These are phyloP conservation scores for Musa troglodytarum DNA, from an alignment of 176 grass and related monocot species.

Conservation along the genomic window DNA sequence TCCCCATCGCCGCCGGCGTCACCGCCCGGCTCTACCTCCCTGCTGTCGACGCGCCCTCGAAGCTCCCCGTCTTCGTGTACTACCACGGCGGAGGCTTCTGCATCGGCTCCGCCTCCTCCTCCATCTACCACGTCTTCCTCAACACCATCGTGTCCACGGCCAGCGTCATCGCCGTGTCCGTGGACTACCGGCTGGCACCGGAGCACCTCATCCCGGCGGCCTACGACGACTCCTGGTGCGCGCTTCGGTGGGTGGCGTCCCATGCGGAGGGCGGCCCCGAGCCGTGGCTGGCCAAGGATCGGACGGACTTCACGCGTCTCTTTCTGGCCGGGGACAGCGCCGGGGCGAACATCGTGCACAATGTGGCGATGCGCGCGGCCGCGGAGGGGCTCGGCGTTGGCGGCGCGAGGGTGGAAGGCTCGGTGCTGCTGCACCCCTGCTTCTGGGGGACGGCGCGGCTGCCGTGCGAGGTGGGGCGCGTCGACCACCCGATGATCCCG, in stretches of 20 bases:
- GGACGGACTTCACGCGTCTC: slow-evolving; percentile 53
- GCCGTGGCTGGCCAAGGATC: slow-evolving; percentile 31
- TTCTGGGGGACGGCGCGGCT: slow-evolving; percentile 46
- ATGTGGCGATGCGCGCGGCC: slow-evolving; percentile 46
- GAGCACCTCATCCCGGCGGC: slow-evolving; percentile 29
- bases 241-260: slow-evolving; percentile 55
- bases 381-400: slow-evolving; percentile 23
- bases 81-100: slow-evolving; percentile 42
- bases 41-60: not conserved
- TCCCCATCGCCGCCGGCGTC: slow-evolving; percentile 4
- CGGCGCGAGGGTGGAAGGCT: slow-evolving; percentile 33
- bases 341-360: slow-evolving; percentile 72
- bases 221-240: slow-evolving; percentile 33
- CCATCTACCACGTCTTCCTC: slow-evolving; percentile 20
- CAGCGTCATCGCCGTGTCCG: slow-evolving; percentile 27
- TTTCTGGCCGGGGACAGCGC: slow-evolving; percentile 77
- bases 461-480: slow-evolving; percentile 11
- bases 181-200: slow-evolving; percentile 32
- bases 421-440: slow-evolving; percentile 69
- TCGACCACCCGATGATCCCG: not conserved
- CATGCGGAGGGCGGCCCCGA: slow-evolving; percentile 29
- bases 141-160: slow-evolving; percentile 18
- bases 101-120: slow-evolving; percentile 22
- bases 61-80: slow-evolving; percentile 39
- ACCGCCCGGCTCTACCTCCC: slow-evolving; percentile 3